Conservation (phyloP, 225 moss, liverwort and hornwort species). For the Pseudoscleropodium purum region DNA sequence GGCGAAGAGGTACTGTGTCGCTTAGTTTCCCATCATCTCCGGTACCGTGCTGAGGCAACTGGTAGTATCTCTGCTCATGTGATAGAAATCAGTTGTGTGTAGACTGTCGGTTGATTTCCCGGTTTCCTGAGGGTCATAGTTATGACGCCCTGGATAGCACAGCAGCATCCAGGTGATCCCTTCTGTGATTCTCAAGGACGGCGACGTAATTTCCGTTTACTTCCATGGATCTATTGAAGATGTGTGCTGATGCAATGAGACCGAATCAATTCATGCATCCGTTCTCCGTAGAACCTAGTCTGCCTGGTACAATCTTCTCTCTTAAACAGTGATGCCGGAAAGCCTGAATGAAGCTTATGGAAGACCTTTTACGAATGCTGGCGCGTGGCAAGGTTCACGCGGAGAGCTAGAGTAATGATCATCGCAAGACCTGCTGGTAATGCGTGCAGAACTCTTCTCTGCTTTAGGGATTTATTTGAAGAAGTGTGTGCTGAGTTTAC, state of each 20-base stretch:
- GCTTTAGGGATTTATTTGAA: not conserved
- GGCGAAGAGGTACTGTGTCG: constrained; percentile 7
- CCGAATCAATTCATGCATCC: not conserved
- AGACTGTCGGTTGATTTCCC: constrained; percentile 5
- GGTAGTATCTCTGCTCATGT: constrained; percentile 16
- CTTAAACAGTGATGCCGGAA: not conserved
- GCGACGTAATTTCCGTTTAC: not conserved
- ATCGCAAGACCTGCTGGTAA: not conserved
- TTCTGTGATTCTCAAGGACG: not conserved
- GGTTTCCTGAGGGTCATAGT: not conserved
- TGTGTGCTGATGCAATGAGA: not conserved
- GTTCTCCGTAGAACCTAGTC: not conserved
- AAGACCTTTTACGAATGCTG: not conserved
- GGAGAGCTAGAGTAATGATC: not conserved
- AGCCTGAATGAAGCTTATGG: not conserved
- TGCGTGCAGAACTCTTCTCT: not conserved
- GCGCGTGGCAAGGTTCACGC: not conserved
- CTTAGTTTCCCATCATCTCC: constrained; percentile 4
- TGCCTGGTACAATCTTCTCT: not conserved
- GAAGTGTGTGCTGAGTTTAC: not conserved
- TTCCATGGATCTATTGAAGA: constrained; percentile 4
- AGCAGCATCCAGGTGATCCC: not conserved
- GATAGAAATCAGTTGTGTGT: constrained; percentile 16
- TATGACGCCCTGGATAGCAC: not conserved
- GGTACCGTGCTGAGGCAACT: not conserved